phyloP scores from a whole-genome alignment of 1,139 yeast species.

The Kluyveromyces sp. region DNA sequence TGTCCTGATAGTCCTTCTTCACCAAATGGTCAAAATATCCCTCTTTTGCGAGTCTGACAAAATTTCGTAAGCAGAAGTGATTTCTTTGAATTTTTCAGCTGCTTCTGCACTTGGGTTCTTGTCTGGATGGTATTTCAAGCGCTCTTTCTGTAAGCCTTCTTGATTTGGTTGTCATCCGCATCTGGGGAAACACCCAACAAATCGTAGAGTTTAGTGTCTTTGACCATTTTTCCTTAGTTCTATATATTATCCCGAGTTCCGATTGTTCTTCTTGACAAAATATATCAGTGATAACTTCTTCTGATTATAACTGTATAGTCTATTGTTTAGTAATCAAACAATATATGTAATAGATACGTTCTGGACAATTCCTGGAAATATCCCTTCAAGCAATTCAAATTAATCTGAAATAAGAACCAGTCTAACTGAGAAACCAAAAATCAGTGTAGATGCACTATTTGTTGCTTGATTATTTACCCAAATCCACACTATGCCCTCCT shows the following conservation, averaged over 20 bases:
- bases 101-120: constrained; percentile 86
- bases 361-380: too few species aligned
- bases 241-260: background rate
- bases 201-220: constrained; percentile 85
- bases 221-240: constrained; percentile 52
- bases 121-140: constrained; percentile 96
- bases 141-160: constrained; percentile 89
- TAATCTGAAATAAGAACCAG: too few species aligned
- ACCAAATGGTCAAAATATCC: constrained; percentile 80
- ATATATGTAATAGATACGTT: too few species aligned
- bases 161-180: constrained; percentile 78
- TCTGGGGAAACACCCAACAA: constrained; percentile 69
- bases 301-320: too few species aligned
- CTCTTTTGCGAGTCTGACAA: constrained; percentile 84
- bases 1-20: constrained; percentile 82
- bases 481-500: too few species aligned
- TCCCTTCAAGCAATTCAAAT: too few species aligned
- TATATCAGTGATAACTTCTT: background rate
- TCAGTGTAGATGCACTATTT: too few species aligned
- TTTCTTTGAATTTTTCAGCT: constrained; percentile 91
- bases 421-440: too few species aligned
- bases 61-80: constrained; percentile 84
- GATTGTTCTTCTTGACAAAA: background rate
- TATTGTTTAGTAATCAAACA: too few species aligned
- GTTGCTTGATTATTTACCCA: too few species aligned